Percentiles rank a stretch among this genome's conserved stretches.
phyloP scores from a whole-genome alignment of 345 rosid genomes.

The Euphorbia peplus region DNA sequence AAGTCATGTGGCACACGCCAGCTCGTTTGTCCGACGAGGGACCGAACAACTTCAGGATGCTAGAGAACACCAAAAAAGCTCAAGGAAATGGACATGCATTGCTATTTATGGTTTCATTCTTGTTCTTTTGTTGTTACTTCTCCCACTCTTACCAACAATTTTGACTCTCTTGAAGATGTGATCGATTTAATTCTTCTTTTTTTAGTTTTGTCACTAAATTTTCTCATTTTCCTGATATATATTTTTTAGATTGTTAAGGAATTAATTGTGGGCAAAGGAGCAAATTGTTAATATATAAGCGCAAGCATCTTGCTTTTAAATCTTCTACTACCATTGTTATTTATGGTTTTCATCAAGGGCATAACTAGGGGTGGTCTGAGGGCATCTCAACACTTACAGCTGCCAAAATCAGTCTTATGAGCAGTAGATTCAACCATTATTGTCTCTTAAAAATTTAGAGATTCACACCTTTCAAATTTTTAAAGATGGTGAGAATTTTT shows the following conservation, averaged over 20 bases:
- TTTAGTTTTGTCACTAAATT: neutral
- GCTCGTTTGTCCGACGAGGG: slow-evolving; percentile 70
- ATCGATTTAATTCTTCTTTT: neutral
- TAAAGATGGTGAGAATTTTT: too few species aligned
- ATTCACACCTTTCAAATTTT: too few species aligned
- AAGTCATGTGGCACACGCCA: slow-evolving; percentile 76
- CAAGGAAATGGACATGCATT: slow-evolving; percentile 72
- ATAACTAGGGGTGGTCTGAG: too few species aligned
- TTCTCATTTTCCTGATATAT: neutral
- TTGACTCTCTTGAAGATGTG: slow-evolving; percentile 8
- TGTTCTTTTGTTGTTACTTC: slow-evolving; percentile 38
- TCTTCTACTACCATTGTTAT: too few species aligned
- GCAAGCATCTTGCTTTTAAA: too few species aligned
- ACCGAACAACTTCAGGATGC: slow-evolving; percentile 66
- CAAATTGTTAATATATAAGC: too few species aligned
- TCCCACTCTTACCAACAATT: slow-evolving; percentile 45
- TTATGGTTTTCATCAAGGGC: too few species aligned
- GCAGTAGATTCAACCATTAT: too few species aligned
- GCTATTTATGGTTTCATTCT: slow-evolving; percentile 49
- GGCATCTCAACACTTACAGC: too few species aligned
- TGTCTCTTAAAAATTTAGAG: too few species aligned
- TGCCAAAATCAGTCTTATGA: too few species aligned
- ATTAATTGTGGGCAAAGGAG: too few species aligned
- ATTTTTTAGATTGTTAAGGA: neutral
- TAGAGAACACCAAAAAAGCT: slow-evolving; percentile 64